Evolutionary conservation across 2,329 filamentous ascomycete genomes (phyloP).

Genomic region (Paracamarosporium sp.): DNA sequence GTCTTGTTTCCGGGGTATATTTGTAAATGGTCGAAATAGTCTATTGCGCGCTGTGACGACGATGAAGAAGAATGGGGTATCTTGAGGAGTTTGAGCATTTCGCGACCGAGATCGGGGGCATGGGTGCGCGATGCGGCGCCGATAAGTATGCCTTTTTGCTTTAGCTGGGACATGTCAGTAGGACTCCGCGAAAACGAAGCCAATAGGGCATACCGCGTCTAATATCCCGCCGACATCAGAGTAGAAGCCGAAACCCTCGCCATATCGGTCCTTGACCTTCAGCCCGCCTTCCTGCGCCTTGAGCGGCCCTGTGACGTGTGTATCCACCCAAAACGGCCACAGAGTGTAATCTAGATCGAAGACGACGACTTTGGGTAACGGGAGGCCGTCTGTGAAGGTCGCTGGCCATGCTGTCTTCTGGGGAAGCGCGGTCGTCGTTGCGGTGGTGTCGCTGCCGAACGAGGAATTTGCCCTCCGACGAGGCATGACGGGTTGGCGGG

Average conservation of each 20-base stretch:
- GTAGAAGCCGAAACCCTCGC: conserved; percentile 57
- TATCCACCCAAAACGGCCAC: conserved; percentile 99
- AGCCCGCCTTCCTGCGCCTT: conserved; percentile 55
- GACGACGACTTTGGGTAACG: conserved; percentile 82
- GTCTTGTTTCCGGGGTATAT: conserved; percentile 81
- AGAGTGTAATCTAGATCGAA: conserved; percentile 98
- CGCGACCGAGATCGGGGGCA: conserved; percentile 78
- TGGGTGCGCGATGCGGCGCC: conserved; percentile 82
- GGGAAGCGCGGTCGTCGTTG: conserved; percentile 44
- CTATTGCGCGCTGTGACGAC: conserved; percentile 48
- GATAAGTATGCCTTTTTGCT: conserved; percentile 60
- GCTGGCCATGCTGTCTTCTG: conserved; percentile 51
- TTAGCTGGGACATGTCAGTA: conserved; percentile 55
- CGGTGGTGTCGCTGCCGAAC: conserved; percentile 24
- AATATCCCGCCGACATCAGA: conserved; percentile 51
- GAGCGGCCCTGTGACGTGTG: conserved; percentile 80
- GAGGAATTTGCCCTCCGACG: conserved; percentile 30
- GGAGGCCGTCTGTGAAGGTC: conserved; percentile 70
- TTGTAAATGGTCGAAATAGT: conserved; percentile 64
- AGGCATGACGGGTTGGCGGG: conserved; percentile 30
- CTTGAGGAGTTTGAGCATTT: conserved; percentile 79
- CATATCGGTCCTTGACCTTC: conserved; percentile 59
- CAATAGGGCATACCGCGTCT: conserved; percentile 41
- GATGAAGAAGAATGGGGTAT: conserved; percentile 63
- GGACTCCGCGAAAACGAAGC: neutral